Evolutionary conservation across 2,329 filamentous ascomycete species (phyloP).

Genomic region (Fusarium udum): DNA sequence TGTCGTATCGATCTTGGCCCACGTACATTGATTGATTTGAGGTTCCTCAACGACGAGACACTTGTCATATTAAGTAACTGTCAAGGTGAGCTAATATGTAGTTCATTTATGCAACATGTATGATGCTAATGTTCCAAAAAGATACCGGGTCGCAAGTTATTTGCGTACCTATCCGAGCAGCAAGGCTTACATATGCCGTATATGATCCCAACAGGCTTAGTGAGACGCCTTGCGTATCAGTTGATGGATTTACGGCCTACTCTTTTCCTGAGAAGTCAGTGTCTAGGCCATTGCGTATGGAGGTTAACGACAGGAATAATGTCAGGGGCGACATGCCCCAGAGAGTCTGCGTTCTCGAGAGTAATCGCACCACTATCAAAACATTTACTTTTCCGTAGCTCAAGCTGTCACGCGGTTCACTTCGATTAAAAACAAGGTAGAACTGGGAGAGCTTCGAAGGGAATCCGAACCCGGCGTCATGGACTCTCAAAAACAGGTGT

Average conservation of each 20-base stretch:
- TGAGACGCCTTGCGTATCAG: conserved; percentile 8
- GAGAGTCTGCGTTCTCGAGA: conserved; percentile 61
- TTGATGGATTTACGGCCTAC: conserved; percentile 34
- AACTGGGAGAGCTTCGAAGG: background rate
- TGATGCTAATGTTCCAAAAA: conserved; percentile 11
- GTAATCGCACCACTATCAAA: conserved; percentile 57
- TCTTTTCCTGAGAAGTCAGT: conserved; percentile 42
- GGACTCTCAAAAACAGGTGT: conserved; percentile 11
- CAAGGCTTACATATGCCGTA: conserved; percentile 49
- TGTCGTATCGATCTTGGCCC: conserved; percentile 55
- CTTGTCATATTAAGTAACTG: conserved; percentile 67
- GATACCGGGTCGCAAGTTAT: conserved; percentile 44
- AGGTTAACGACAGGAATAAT: conserved; percentile 57
- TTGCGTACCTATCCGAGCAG: conserved; percentile 51
- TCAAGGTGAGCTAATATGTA: conserved; percentile 45
- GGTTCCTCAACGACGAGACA: conserved; percentile 71
- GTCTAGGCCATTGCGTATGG: conserved; percentile 58
- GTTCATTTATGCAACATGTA: background rate
- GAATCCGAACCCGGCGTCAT: background rate
- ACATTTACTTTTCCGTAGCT: conserved; percentile 54
- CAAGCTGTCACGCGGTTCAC: background rate
- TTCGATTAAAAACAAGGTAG: background rate
- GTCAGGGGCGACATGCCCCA: conserved; percentile 58
- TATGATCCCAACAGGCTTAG: conserved; percentile 44
- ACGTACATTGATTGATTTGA: conserved; percentile 66